Conservation (phyloP, 169 alveolate genomes). For the Blepharisma undulans region DNA sequence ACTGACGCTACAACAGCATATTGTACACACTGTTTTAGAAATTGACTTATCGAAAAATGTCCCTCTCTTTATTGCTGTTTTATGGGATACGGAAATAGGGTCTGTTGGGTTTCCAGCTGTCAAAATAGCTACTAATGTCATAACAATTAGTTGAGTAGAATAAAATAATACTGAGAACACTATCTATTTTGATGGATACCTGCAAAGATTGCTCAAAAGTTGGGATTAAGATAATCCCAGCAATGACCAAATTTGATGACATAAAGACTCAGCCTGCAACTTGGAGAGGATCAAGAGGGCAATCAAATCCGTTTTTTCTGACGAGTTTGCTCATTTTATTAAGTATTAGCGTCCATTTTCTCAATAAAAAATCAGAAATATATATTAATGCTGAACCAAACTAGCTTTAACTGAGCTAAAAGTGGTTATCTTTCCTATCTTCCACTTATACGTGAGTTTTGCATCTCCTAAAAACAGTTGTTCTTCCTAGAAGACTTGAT, state of each 20-base stretch:
- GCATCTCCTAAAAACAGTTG: no score
- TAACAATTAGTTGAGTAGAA: background rate
- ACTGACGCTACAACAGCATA: conserved; percentile 12
- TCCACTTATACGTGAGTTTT: no score
- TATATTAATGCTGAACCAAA: background rate
- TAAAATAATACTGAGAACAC: background rate
- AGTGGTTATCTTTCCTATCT: no score
- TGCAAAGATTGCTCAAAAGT: background rate
- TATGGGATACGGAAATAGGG: background rate
- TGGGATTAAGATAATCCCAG: background rate
- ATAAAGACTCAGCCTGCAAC: background rate
- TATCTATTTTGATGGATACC: background rate
- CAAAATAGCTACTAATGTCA: background rate
- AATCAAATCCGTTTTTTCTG: background rate
- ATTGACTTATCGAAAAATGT: background rate
- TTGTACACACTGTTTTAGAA: conserved; percentile 7
- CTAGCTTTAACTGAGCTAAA: background rate
- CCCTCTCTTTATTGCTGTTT: background rate
- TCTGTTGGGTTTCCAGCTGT: conserved; percentile 31
- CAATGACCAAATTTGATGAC: background rate
- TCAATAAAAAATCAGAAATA: background rate
- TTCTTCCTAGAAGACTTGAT: no score
- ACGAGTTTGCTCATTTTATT: background rate
- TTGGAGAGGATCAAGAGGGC: background rate
- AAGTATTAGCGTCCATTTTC: background rate